Conservation (phyloP, 2,329 filamentous ascomycete genomes). For the Trichoderma atrobrunneum region DNA sequence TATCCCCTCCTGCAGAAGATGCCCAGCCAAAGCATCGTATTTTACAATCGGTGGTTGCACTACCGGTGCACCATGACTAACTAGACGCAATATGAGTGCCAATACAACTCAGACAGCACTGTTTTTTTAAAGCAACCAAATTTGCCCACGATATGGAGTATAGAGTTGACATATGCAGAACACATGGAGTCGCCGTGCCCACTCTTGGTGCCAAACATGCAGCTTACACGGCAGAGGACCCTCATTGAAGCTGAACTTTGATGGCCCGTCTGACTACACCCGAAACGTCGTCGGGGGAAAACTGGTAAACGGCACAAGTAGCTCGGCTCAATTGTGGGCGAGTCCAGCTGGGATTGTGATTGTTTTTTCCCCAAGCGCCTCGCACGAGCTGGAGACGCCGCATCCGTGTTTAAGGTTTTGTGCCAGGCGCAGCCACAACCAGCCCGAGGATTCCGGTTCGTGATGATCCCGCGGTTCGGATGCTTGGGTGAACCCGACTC, state of each 20-base stretch:
- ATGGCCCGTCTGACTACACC: background rate
- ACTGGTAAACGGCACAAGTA: background rate
- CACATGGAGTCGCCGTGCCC: background rate
- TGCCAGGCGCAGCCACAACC: background rate
- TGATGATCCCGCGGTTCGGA: background rate
- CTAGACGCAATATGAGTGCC: background rate
- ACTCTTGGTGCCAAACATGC: background rate
- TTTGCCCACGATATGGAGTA: background rate
- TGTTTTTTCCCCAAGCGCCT: background rate
- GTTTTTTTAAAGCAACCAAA: background rate
- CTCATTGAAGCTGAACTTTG: background rate
- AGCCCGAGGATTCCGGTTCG: conserved; percentile 6
- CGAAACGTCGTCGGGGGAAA: background rate
- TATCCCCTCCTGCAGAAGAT: background rate
- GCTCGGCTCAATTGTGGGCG: background rate
- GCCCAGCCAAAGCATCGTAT: background rate
- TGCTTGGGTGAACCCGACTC: background rate
- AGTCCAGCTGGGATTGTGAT: background rate
- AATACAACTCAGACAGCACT: background rate
- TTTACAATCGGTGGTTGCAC: background rate
- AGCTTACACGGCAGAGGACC: background rate
- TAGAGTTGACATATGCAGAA: background rate
- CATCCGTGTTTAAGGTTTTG: background rate
- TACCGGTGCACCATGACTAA: background rate
- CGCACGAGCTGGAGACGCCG: background rate